These are phyloP conservation scores for Botrytis hyacinthi DNA, from an alignment of 2,329 filamentous ascomycete genomes.

Conservation along the genomic window DNA sequence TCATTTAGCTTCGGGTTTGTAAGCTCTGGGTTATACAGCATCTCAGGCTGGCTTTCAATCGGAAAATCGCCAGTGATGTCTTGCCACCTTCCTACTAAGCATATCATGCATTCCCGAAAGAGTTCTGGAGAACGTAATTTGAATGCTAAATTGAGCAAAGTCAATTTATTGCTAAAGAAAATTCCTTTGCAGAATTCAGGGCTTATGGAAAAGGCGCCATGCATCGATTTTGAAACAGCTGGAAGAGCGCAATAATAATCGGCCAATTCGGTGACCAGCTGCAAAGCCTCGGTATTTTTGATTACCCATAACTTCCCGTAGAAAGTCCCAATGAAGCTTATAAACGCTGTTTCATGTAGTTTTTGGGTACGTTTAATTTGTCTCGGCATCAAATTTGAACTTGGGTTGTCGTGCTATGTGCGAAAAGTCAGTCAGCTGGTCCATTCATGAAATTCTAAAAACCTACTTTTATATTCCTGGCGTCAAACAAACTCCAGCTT, in stretches of 20 bases:
- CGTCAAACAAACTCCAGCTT: neutral
- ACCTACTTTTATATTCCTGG: neutral
- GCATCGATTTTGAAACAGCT: neutral
- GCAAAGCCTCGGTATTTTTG: neutral
- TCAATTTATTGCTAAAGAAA: neutral
- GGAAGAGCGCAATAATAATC: neutral
- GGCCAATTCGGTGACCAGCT: neutral
- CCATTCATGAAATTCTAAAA: neutral
- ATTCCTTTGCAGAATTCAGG: neutral
- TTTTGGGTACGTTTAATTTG: neutral
- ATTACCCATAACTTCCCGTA: neutral
- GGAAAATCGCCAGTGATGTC: neutral
- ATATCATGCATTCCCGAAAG: neutral
- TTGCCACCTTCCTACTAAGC: neutral
- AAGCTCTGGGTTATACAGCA: neutral
- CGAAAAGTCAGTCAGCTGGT: neutral
- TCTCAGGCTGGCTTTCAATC: neutral
- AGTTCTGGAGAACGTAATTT: neutral
- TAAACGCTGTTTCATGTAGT: neutral
- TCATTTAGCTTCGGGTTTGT: neutral
- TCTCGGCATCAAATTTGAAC: neutral
- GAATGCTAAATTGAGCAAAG: neutral
- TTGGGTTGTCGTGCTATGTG: neutral
- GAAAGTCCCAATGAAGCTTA: neutral
- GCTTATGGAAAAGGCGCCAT: neutral